These are phyloP conservation scores for Hawksworthiomyces lignivorus DNA, from an alignment of 2,329 filamentous ascomycete genomes.

Conservation along the genomic window DNA sequence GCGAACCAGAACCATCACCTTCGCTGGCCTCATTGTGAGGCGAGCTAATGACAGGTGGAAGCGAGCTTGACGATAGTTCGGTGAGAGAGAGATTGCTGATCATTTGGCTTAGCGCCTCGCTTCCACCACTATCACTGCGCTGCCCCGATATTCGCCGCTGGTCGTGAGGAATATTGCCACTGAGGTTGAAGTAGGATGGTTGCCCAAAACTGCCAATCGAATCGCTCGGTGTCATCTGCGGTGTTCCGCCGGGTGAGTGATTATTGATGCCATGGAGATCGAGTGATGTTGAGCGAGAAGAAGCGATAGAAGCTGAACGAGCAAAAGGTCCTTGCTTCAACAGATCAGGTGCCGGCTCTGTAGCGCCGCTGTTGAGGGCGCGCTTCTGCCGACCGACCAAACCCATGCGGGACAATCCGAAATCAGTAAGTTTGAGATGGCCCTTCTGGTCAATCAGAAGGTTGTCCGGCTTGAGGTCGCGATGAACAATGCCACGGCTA, in stretches of 20 bases:
- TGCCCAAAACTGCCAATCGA: slow-evolving; percentile 59
- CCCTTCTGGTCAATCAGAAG: slow-evolving; percentile 94
- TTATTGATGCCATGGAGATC: slow-evolving; percentile 59
- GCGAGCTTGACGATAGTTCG: slow-evolving; percentile 42
- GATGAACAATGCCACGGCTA: slow-evolving; percentile 88
- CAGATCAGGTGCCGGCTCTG: slow-evolving; percentile 84
- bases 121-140: slow-evolving; percentile 87
- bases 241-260: slow-evolving; percentile 76
- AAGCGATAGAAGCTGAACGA: slow-evolving; percentile 74
- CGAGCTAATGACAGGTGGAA: slow-evolving; percentile 40
- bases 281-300: slow-evolving; percentile 88
- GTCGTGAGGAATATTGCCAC: slow-evolving; percentile 45
- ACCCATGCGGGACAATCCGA: slow-evolving; percentile 95
- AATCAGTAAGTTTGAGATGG: slow-evolving; percentile 94
- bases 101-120: slow-evolving; percentile 76
- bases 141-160: slow-evolving; percentile 66
- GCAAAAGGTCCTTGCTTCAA: slow-evolving; percentile 89
- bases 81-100: slow-evolving; percentile 71
- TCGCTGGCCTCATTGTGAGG: slow-evolving; percentile 70
- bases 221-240: slow-evolving; percentile 75
- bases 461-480: slow-evolving; percentile 95
- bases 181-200: slow-evolving; percentile 86
- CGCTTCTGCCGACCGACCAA: slow-evolving; percentile 93
- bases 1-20: slow-evolving; percentile 60
- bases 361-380: slow-evolving; percentile 66